These are phyloP conservation scores for Acanthamoeba royreba DNA, from an alignment of 208 protist genomes.

Conservation along the genomic window DNA sequence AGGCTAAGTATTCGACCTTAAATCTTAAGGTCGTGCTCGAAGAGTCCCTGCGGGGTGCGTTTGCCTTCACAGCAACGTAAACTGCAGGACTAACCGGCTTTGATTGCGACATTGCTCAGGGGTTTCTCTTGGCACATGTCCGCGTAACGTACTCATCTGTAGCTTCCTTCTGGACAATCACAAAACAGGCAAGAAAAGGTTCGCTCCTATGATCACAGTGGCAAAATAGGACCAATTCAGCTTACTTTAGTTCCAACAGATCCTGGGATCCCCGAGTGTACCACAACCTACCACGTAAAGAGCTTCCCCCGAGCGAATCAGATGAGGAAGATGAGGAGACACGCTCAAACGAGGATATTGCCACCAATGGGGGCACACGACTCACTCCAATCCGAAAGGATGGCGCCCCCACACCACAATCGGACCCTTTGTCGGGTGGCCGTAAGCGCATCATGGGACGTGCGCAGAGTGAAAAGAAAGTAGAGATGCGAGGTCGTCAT, in stretches of 20 bases:
- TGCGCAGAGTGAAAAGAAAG: too few relatives aligned
- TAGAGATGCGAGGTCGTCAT: too few relatives aligned
- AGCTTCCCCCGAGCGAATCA: not conserved
- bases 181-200: not conserved
- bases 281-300: constrained; percentile 23
- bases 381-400: too few relatives aligned
- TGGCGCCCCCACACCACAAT: too few relatives aligned
- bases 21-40: constrained; percentile 31
- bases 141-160: constrained; percentile 13
- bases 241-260: not conserved
- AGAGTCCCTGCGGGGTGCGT: not conserved
- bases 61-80: not conserved
- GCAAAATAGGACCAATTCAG: too few relatives aligned
- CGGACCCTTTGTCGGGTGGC: too few relatives aligned
- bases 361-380: too few relatives aligned
- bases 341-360: not conserved
- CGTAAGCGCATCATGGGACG: too few relatives aligned
- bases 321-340: not conserved
- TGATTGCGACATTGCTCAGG: not conserved
- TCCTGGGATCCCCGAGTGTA: constrained; percentile 31
- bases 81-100: not conserved
- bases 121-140: not conserved
- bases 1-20: not conserved
- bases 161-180: constrained; percentile 20
- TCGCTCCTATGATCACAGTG: too few relatives aligned